These are phyloP conservation scores for Citrus trifoliata DNA, from an alignment of 345 rosid genomes.

Conservation along the genomic window DNA sequence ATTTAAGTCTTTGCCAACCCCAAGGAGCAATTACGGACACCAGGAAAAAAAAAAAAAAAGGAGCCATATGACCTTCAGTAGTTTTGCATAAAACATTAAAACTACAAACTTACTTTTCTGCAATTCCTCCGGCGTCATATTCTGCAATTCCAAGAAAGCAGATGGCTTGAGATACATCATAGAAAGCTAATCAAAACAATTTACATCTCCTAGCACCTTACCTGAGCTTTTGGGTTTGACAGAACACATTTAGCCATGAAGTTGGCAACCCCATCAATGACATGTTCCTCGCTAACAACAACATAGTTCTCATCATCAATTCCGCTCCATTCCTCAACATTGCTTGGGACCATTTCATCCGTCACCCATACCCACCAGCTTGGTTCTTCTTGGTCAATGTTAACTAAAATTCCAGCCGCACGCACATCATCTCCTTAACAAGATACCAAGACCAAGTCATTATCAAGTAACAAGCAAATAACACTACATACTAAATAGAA, in stretches of 20 bases:
- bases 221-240: slow-evolving; percentile 81
- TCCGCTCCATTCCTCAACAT: slow-evolving; percentile 70
- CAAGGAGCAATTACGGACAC: background rate
- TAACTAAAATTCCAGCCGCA: slow-evolving; percentile 65
- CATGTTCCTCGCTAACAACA: slow-evolving; percentile 72
- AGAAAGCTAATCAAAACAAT: background rate
- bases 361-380: slow-evolving; percentile 99
- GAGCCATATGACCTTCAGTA: background rate
- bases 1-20: background rate
- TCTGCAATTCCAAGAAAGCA: slow-evolving; percentile 47
- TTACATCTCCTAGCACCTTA: slow-evolving; percentile 13
- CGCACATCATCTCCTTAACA: slow-evolving; percentile 57
- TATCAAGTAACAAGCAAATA: background rate
- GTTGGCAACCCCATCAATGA: slow-evolving; percentile 85
- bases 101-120: slow-evolving; percentile 61
- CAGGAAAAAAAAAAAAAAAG: background rate
- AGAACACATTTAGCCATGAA: slow-evolving; percentile 90
- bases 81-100: background rate
- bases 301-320: slow-evolving; percentile 80
- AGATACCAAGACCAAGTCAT: slow-evolving; percentile 3
- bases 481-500: background rate
- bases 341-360: slow-evolving; percentile 78
- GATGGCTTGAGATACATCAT: slow-evolving; percentile 17
- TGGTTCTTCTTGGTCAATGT: slow-evolving; percentile 66
- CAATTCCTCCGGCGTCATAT: slow-evolving; percentile 69